phyloP scores from a whole-genome alignment of 805 yeast genomes.

The Yarrowia sp. region DNA sequence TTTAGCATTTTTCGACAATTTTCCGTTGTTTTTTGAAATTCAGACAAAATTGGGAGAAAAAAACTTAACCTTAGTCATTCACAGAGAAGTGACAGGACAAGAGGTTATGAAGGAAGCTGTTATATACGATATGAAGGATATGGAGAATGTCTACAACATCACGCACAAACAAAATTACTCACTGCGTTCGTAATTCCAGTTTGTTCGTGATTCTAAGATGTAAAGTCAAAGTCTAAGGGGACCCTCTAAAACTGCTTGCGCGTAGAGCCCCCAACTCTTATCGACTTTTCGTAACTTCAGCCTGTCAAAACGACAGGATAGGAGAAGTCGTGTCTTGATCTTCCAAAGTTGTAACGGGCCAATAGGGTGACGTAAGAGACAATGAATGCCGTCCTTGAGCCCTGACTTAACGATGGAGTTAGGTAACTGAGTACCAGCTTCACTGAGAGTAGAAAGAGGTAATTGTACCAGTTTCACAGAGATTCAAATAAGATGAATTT shows the following conservation, averaged over 20 bases:
- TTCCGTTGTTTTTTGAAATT: no score
- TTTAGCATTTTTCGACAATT: neutral
- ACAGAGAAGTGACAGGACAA: neutral
- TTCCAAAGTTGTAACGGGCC: slow-evolving; percentile 39
- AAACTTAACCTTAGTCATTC: neutral
- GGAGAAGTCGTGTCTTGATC: slow-evolving; percentile 34
- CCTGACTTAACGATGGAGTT: slow-evolving; percentile 39
- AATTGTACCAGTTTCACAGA: neutral
- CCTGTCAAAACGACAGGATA: slow-evolving; percentile 39
- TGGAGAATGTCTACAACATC: no score
- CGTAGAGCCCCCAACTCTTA: slow-evolving; percentile 35
- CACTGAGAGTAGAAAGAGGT: neutral
- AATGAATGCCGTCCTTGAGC: slow-evolving; percentile 28
- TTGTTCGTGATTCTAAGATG: neutral
- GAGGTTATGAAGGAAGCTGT: no score
- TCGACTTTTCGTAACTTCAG: slow-evolving; percentile 37
- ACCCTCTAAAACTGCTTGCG: slow-evolving; percentile 14
- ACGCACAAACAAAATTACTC: no score
- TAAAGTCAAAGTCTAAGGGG: slow-evolving; percentile 38
- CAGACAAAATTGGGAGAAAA: no score
- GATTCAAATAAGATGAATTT: no score
- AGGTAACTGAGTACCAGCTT: no score
- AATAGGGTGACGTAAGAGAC: slow-evolving; percentile 24
- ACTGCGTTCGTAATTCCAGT: no score
- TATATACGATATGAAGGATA: no score